These are phyloP conservation scores for Moelleriella libera DNA, from an alignment of 2,329 filamentous ascomycete species.

Conservation along the genomic window DNA sequence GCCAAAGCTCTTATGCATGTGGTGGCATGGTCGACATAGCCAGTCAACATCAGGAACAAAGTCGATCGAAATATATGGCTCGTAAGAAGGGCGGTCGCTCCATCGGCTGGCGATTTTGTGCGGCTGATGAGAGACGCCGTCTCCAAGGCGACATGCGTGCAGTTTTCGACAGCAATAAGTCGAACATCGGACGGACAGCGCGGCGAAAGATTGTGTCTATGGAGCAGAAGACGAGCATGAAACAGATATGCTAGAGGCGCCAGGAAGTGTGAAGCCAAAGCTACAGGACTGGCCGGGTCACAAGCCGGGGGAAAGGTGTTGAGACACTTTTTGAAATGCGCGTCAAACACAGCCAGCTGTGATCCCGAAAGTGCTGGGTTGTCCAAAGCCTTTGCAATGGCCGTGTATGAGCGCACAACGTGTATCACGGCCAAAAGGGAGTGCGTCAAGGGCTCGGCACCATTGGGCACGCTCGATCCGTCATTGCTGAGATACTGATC, in stretches of 20 bases:
- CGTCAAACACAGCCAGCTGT: conserved; percentile 65
- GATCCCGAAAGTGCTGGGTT: conserved; percentile 50
- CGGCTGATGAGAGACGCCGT: conserved; percentile 66
- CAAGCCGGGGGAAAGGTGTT: conserved; percentile 62
- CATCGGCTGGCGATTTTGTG: conserved; percentile 45
- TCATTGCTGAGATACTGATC: conserved; percentile 59
- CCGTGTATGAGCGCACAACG: conserved; percentile 63
- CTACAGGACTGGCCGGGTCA: conserved; percentile 49
- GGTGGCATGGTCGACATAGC: conserved; percentile 58
- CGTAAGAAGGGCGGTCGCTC: conserved; percentile 62
- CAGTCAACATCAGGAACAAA: conserved; percentile 63
- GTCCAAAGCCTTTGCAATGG: conserved; percentile 56
- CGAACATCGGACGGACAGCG: conserved; percentile 52
- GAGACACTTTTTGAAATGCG: conserved; percentile 64
- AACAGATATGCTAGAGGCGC: conserved; percentile 67
- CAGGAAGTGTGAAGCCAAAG: conserved; percentile 61
- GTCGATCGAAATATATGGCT: conserved; percentile 80
- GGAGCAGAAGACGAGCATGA: conserved; percentile 69
- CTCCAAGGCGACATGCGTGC: conserved; percentile 59
- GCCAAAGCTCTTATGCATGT: conserved; percentile 59
- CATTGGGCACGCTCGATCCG: conserved; percentile 37
- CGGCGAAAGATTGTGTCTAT: conserved; percentile 77
- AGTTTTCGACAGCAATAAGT: conserved; percentile 60
- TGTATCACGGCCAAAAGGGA: conserved; percentile 69
- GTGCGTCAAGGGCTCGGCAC: conserved; percentile 44